Evolutionary conservation across 441 rosid genomes (phyloP).

Genomic region (Theobroma grandiflorum): DNA sequence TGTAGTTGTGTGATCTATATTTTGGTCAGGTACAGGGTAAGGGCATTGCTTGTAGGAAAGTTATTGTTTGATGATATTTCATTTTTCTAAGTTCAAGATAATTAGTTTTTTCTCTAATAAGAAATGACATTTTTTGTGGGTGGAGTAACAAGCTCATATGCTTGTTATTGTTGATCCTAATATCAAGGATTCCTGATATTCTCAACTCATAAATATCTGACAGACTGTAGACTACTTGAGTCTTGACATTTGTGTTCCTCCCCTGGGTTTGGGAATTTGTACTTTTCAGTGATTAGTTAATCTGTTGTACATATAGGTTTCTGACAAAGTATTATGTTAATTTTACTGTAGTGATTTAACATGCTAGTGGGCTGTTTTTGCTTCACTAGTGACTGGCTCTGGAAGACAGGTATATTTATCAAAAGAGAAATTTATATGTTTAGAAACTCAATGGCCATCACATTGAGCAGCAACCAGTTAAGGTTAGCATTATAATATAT

Average conservation of each 20-base stretch:
- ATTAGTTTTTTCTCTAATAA: not conserved
- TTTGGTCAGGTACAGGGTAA: not conserved
- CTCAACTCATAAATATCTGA: not conserved
- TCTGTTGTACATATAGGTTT: not conserved
- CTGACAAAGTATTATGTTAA: slow-evolving; percentile 1
- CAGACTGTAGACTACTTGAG: not conserved
- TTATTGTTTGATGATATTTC: slow-evolving; percentile 2
- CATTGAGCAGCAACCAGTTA: not conserved
- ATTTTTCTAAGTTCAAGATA: not conserved
- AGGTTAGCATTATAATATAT: not conserved
- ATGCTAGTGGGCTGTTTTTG: slow-evolving; percentile 4
- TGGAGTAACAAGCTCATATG: not conserved
- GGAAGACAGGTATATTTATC: not conserved
- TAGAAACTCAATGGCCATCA: not conserved
- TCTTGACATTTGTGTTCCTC: not conserved
- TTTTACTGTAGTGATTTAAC: slow-evolving; percentile 2
- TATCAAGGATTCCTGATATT: not conserved
- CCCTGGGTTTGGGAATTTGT: not conserved
- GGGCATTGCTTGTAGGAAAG: not conserved
- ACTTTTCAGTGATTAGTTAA: slow-evolving; percentile 3
- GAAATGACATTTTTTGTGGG: not conserved
- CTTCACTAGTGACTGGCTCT: not conserved
- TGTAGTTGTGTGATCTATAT: not conserved
- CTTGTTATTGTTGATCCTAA: not conserved
- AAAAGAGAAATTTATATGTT: not conserved